phyloP scores from a whole-genome alignment of 2,329 filamentous ascomycete genomes.

The Fusarium domesticum region DNA sequence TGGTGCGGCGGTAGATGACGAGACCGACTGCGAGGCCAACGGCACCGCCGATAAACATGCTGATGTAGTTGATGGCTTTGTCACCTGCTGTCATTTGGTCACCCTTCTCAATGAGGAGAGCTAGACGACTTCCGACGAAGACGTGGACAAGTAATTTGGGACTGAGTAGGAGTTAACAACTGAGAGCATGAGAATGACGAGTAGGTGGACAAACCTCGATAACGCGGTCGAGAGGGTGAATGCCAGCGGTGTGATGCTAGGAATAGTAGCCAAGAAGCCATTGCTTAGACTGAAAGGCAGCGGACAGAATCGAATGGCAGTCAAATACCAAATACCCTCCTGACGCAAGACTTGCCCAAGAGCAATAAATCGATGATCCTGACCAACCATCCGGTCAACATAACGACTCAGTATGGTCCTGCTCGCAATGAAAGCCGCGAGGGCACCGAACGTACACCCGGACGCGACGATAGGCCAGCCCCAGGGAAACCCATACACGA shows the following conservation, averaged over 20 bases:
- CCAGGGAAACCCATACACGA: slow-evolving; percentile 54
- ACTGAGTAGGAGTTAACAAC: slow-evolving; percentile 30
- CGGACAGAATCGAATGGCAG: slow-evolving; percentile 90
- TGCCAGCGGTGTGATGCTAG: slow-evolving; percentile 71
- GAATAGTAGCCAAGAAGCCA: slow-evolving; percentile 90
- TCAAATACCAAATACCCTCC: slow-evolving; percentile 83
- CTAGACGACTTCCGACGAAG: slow-evolving; percentile 84
- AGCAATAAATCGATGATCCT: slow-evolving; percentile 84
- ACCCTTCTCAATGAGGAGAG: slow-evolving; percentile 75
- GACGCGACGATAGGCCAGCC: slow-evolving; percentile 82
- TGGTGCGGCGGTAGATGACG: slow-evolving; percentile 76
- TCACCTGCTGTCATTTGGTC: slow-evolving; percentile 77
- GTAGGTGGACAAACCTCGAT: slow-evolving; percentile 48
- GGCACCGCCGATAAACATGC: slow-evolving; percentile 68
- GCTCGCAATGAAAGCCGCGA: slow-evolving; percentile 75
- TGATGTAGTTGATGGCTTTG: slow-evolving; percentile 78
- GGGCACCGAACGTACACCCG: slow-evolving; percentile 75
- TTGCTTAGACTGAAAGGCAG: slow-evolving; percentile 92
- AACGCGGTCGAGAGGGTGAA: slow-evolving; percentile 82
- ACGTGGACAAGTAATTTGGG: slow-evolving; percentile 90
- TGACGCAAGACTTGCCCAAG: slow-evolving; percentile 83
- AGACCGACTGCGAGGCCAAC: slow-evolving; percentile 75
- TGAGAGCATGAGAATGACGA: neutral
- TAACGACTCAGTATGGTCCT: slow-evolving; percentile 74
- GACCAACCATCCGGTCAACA: slow-evolving; percentile 75